These are phyloP conservation scores for Capniomyces stellatus DNA, from an alignment of 371 early-diverging fungal genomes.

Conservation along the genomic window DNA sequence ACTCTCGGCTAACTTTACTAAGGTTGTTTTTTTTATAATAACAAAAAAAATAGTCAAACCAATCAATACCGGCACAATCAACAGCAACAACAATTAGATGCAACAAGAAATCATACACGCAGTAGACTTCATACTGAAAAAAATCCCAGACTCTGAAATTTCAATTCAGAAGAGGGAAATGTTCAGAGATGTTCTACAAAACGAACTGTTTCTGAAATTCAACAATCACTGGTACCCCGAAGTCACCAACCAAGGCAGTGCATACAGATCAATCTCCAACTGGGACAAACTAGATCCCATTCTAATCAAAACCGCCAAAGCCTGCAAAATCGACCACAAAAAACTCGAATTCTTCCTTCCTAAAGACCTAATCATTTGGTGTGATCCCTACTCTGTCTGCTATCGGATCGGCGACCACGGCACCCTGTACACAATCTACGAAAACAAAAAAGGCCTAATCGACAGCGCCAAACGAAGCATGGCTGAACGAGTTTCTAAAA, in stretches of 20 bases:
- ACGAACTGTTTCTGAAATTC: conserved; percentile 24
- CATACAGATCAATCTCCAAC: conserved; percentile 49
- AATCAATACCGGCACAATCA: too few species aligned
- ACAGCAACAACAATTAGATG: too few species aligned
- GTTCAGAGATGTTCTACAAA: conserved; percentile 24
- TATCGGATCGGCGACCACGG: conserved; percentile 59
- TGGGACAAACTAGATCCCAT: conserved; percentile 45
- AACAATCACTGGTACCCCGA: conserved; percentile 48
- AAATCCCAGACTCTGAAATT: conserved; percentile 26
- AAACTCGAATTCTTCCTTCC: conserved; percentile 34
- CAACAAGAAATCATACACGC: conserved; percentile 36
- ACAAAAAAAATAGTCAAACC: too few species aligned
- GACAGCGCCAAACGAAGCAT: conserved; percentile 18
- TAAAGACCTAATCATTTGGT: conserved; percentile 55
- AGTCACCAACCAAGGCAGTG: conserved; percentile 43
- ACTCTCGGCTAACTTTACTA: too few species aligned
- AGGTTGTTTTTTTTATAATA: too few species aligned
- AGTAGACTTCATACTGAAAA: conserved; percentile 30
- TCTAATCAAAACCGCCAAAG: conserved; percentile 30
- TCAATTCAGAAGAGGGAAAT: conserved; percentile 14
- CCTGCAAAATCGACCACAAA: conserved; percentile 18
- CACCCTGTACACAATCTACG: conserved; percentile 40
- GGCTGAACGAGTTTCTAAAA: conserved; percentile 18
- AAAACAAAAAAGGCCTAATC: conserved; percentile 28
- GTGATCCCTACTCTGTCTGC: conserved; percentile 50